Evolutionary conservation across 345 rosid genomes (phyloP), one percentile per base, ranked within the genome.

Genomic region (Moricandia arvensis): DNA sequence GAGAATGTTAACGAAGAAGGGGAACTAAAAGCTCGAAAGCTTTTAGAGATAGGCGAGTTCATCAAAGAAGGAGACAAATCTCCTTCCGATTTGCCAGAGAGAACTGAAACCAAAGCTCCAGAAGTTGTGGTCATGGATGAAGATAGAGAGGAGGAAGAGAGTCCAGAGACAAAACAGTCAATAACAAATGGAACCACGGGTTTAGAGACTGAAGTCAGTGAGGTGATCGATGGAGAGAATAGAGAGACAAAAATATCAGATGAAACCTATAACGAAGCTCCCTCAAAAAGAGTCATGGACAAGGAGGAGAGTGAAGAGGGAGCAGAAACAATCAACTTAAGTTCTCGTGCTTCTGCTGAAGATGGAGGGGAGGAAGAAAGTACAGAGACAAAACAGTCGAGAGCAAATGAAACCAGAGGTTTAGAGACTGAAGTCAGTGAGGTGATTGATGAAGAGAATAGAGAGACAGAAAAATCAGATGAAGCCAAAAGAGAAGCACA

Each of bases 61-160:
- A 68, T 21, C 55, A 79, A 79, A 12, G 81, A 73, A 73, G 78
- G 70, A 15, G 78, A 67, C 43, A 72, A 54, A 73, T 30, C 69
- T 66, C 38, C 30, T n/a, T 26, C 35, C 49, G 73, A 72, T 72
- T 66, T 78, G 9, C 49, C 73, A 51, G 77, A 66, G 59, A 72
- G 81, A 79, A 79, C 74, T 33, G 81, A 79, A 55, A 79, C 81
- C 34, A 73, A 68, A 72, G 74, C 81, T 60, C 81, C 78, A 68
- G 81, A 73, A 73, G 78, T 73, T 73, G 66, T 79, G 54, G 78
- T 79, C 18, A 79, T 79, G 78, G 79, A 63, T 74, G 82, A 79
- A 33, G 66, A 54, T 68, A 63, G 73, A 73, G 77, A 60, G 3
- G 74, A 67, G 38, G 70, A 74, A 0, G 78, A 60, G 73, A 65